Percentiles rank a stretch among this genome's conserved stretches.
These are phyloP conservation scores for Boechera stricta DNA, from an alignment of 345 rosid genomes.

Conservation along the genomic window DNA sequence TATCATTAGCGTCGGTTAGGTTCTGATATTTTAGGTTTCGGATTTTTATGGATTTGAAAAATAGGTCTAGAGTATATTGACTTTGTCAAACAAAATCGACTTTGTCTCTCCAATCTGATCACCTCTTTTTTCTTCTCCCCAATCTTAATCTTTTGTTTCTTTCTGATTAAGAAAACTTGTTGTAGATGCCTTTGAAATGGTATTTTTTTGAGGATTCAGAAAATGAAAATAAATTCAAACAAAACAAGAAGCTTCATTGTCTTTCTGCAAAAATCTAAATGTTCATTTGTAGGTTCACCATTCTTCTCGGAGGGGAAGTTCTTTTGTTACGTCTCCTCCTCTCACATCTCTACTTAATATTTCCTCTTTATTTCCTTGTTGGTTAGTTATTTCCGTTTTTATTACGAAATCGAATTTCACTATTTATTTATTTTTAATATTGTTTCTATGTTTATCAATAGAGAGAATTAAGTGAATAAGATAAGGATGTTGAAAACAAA, in stretches of 20 bases:
- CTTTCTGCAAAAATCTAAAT: conserved; percentile 4
- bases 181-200: conserved; percentile 17
- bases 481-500: not conserved
- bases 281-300: conserved; percentile 42
- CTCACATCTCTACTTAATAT: conserved; percentile 29
- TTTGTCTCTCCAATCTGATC: conserved; percentile 55
- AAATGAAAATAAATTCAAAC: not conserved
- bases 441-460: not conserved
- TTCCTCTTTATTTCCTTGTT: conserved; percentile 23
- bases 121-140: conserved; percentile 63
- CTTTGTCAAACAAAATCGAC: too few relatives aligned
- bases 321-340: conserved; percentile 38
- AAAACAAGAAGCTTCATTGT: conserved; percentile 32
- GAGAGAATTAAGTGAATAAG: not conserved
- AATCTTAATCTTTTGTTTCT: conserved; percentile 46
- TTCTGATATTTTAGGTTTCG: too few relatives aligned
- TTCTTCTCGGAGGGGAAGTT: conserved; percentile 40
- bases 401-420: not conserved
- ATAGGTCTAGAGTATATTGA: too few relatives aligned
- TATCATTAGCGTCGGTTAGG: too few relatives aligned
- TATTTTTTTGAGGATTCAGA: not conserved
- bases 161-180: conserved; percentile 6
- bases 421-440: not conserved
- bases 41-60: too few relatives aligned
- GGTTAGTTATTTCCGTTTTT: conserved; percentile 13